Evolutionary conservation across 192 early-diverging fungal genomes (phyloP).

Genomic region (Geranomyces variabilis): DNA sequence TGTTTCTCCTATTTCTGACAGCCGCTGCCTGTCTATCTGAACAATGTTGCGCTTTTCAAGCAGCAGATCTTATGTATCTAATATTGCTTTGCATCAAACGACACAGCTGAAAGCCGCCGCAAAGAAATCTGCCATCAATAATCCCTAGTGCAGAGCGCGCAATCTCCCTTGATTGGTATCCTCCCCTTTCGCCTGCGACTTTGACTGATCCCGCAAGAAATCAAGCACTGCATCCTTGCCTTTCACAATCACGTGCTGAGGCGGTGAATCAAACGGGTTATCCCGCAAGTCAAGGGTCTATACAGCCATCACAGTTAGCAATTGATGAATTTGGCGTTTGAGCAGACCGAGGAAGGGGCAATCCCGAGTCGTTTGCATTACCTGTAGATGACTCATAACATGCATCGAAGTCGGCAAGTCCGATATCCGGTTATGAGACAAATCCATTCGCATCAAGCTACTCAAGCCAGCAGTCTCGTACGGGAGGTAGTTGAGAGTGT

Average conservation of each 20-base stretch:
- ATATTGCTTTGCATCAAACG: no score
- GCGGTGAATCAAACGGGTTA: constrained; percentile 50
- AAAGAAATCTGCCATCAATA: no score
- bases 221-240: constrained; percentile 27
- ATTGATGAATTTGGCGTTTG: not conserved
- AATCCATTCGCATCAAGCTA: constrained; percentile 38
- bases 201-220: constrained; percentile 31
- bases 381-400: constrained; percentile 24
- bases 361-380: not conserved
- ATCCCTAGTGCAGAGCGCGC: not conserved
- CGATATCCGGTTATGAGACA: constrained; percentile 42
- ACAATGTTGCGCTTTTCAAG: no score
- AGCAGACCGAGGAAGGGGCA: no score
- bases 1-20: no score
- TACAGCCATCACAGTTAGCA: not conserved
- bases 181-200: not conserved
- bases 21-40: no score
- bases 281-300: constrained; percentile 46
- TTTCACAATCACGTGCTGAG: constrained; percentile 42
- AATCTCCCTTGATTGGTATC: constrained; percentile 2
- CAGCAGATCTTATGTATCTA: no score
- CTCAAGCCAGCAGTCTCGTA: constrained; percentile 35
- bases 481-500: constrained; percentile 43
- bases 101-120: no score
- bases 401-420: constrained; percentile 48